Base-by-base conservation (phyloP, 2,329 filamentous ascomycete genomes). In the Cercospora zeina region DNA sequence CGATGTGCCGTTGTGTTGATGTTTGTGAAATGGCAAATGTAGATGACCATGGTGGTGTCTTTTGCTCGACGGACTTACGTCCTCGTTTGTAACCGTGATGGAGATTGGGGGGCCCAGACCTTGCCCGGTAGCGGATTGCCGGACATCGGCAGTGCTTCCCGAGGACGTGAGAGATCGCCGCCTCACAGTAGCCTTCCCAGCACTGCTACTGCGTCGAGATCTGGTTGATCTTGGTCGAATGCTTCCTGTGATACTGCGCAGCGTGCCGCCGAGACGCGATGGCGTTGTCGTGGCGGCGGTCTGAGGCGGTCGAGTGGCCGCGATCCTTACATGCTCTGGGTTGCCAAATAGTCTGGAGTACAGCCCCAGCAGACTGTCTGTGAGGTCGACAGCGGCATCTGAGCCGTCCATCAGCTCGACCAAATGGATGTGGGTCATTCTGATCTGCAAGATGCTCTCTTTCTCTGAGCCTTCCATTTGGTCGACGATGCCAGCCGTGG, bases 341-440 rank as follows among this genome's bases (percentile, higher is more conserved):
- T 86, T 84, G 6, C 89, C 89, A 74, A 96, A 97, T 0, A 99
- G 80, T 65, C 89, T 84, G 2, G 87, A 85, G 72, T 95, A 99
- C 0, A 97, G 80, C 14, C 86, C 86, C 19, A 99, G 79, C 39
- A 99, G 81, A 75, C 97, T 92, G 67, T 91, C 87, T 72, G 90
- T 93, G 63, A 89, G 88, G 72, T 96, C 96, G 55, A 97, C 90
- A 16, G 95, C 93, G 61, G 88, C 85, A 62, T 91, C 88, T 0
- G 92, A 87, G 0, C 92, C 92, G 73, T 97, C 92, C 3, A 91
- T 79, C 14, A 95, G 79, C 76, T 97, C 93, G 3, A 95, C 77
- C 19, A 99, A 83, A 3, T 89, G 84, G 63, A 99, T 81, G 71
- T 97, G 93, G 10, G 93, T 97, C 85, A 97, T 96, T 75, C 96